Percentiles rank a stretch among this genome's conserved stretches.
Conservation (phyloP, 371 early-diverging fungal species). For the Capillidium rhysosporum region DNA sequence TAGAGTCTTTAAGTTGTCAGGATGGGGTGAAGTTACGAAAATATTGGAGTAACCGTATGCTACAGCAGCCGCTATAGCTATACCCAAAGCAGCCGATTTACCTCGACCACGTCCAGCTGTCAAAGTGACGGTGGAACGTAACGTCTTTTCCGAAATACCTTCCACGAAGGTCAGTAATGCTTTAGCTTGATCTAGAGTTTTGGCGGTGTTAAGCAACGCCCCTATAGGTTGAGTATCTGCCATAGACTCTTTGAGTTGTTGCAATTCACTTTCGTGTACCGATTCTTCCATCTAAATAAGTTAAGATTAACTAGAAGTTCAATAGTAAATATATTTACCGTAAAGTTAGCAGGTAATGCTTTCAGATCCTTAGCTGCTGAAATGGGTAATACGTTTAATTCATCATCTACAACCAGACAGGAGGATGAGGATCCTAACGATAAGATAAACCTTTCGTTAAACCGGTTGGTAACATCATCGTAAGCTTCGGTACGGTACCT, state of each 20-base stretch:
- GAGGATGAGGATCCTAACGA: conserved; percentile 79
- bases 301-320: conserved; percentile 3
- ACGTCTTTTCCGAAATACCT: conserved; percentile 80
- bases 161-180: conserved; percentile 88
- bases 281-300: conserved; percentile 28
- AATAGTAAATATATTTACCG: conserved; percentile 6
- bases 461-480: conserved; percentile 84
- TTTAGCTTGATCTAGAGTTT: conserved; percentile 89
- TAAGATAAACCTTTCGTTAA: conserved; percentile 94
- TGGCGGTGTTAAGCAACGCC: conserved; percentile 51
- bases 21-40: conserved; percentile 94
- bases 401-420: conserved; percentile 91
- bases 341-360: conserved; percentile 31
- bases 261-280: conserved; percentile 52
- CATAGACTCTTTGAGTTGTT: conserved; percentile 57
- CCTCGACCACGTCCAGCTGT: conserved; percentile 99
- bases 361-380: conserved; percentile 80
- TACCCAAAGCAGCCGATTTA: conserved; percentile 96
- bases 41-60: conserved; percentile 97
- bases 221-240: conserved; percentile 77
- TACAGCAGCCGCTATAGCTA: conserved; percentile 91
- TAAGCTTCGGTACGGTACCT: conserved; percentile 87
- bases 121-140: conserved; percentile 78
- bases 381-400: conserved; percentile 88
- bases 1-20: conserved; percentile 94